Percentiles rank a stretch among this genome's conserved stretches.
phyloP scores from a whole-genome alignment of 192 early-diverging fungal genomes.

The Gryganskiella cystojenkinii region DNA sequence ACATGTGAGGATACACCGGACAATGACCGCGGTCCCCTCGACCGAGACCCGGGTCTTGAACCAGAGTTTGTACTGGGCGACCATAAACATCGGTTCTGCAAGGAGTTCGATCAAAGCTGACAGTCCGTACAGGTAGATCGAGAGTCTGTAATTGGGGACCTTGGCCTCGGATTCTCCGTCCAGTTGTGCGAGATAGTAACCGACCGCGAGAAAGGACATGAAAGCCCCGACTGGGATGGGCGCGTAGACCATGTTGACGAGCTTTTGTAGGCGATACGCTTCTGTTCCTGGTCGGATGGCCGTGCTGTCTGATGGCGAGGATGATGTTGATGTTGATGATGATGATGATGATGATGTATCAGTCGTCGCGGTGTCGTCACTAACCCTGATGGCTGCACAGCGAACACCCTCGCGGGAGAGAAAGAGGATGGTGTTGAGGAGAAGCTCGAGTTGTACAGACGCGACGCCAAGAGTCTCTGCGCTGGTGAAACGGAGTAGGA shows the following conservation, averaged over 20 bases:
- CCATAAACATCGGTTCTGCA: constrained; percentile 88
- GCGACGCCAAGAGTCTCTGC: constrained; percentile 85
- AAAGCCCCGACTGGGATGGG: constrained; percentile 72
- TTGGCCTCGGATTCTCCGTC: constrained; percentile 11
- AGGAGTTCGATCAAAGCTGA: constrained; percentile 85
- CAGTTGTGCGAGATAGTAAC: constrained; percentile 62
- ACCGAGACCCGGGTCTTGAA: constrained; percentile 83
- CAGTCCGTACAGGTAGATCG: constrained; percentile 74
- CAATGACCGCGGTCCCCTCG: constrained; percentile 84
- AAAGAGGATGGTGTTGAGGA: constrained; percentile 92
- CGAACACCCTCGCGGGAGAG: constrained; percentile 87
- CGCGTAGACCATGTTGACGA: constrained; percentile 80
- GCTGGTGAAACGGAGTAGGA: constrained; percentile 77
- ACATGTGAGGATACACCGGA: constrained; percentile 78
- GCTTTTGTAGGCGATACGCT: constrained; percentile 59
- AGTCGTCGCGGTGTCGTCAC: constrained; percentile 33
- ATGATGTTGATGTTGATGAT: background rate
- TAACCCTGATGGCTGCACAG: constrained; percentile 73
- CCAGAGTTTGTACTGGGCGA: constrained; percentile 74
- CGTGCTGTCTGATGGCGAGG: background rate
- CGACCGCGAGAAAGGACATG: constrained; percentile 63
- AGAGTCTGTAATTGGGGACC: constrained; percentile 62
- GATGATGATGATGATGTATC: no score
- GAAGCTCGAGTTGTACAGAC: constrained; percentile 84
- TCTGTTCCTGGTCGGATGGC: constrained; percentile 31